These are phyloP conservation scores for Penicillium sp. DNA, from an alignment of 2,329 filamentous ascomycete species.

Conservation along the genomic window DNA sequence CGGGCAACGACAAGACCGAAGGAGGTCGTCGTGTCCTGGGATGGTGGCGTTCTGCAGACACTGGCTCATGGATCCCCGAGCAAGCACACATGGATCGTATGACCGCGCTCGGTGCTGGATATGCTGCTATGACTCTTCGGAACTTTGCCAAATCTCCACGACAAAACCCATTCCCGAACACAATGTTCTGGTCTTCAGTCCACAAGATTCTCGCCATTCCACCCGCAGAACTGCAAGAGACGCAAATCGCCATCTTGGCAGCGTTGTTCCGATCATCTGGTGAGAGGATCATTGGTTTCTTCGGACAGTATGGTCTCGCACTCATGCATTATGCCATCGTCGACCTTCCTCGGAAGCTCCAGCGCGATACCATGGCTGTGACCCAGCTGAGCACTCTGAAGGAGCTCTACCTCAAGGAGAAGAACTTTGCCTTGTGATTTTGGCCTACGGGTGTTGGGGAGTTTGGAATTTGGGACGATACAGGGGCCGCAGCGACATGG, in stretches of 20 bases:
- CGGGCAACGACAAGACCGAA: constrained; percentile 71
- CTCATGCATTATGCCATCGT: constrained; percentile 69
- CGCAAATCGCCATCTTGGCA: constrained; percentile 68
- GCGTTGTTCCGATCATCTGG: constrained; percentile 72
- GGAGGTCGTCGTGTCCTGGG: constrained; percentile 67
- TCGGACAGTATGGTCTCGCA: constrained; percentile 72
- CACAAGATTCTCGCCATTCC: constrained; percentile 76
- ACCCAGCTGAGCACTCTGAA: constrained; percentile 40
- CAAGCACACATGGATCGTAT: constrained; percentile 79
- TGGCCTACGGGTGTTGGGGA: not conserved
- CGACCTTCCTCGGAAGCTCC: constrained; percentile 61
- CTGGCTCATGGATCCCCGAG: constrained; percentile 61
- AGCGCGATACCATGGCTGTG: constrained; percentile 38
- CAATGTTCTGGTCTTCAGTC: constrained; percentile 78
- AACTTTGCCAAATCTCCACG: constrained; percentile 72
- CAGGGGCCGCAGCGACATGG: not conserved
- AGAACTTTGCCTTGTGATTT: constrained; percentile 38
- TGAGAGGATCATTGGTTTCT: constrained; percentile 74
- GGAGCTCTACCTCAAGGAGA: constrained; percentile 39
- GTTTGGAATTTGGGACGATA: not conserved
- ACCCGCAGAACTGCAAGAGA: constrained; percentile 64
- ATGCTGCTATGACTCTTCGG: constrained; percentile 75
- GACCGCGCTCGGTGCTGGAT: constrained; percentile 80
- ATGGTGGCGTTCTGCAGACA: constrained; percentile 62
- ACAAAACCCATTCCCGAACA: constrained; percentile 72